These are phyloP conservation scores for Kwoniella sp. DNA, from an alignment of 768 basidiomycete genomes.

Conservation along the genomic window DNA sequence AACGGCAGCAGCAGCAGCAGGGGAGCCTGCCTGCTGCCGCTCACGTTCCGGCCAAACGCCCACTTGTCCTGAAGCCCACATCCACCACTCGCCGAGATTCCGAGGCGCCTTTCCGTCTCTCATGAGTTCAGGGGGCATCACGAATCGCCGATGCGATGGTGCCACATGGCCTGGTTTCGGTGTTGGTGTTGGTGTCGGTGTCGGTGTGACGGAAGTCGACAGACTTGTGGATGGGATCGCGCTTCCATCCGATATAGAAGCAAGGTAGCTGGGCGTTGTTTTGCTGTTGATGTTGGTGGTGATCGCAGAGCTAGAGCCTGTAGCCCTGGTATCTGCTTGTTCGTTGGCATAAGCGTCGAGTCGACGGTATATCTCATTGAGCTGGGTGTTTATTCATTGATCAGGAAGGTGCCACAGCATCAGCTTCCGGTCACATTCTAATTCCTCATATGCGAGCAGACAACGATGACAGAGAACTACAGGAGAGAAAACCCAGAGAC, in stretches of 20 bases:
- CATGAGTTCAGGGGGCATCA: slow-evolving; percentile 15
- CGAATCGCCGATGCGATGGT: slow-evolving; percentile 42
- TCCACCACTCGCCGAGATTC: slow-evolving; percentile 38
- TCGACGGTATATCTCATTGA: slow-evolving; percentile 39
- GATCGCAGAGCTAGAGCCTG: background rate
- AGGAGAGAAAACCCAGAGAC: background rate
- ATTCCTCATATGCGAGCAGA: no score
- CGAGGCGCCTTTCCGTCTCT: slow-evolving; percentile 28
- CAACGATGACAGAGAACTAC: background rate
- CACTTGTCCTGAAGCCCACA: slow-evolving; percentile 34
- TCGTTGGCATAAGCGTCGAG: slow-evolving; percentile 37
- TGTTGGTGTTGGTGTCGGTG: background rate
- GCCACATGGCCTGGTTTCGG: slow-evolving; percentile 41
- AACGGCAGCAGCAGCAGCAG: background rate
- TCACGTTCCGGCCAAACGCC: slow-evolving; percentile 33
- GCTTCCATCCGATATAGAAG: background rate
- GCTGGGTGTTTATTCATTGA: no score
- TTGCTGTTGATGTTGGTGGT: background rate
- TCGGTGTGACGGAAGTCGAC: no score
- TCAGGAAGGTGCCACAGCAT: no score
- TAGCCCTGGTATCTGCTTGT: slow-evolving; percentile 16
- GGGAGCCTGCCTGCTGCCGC: background rate
- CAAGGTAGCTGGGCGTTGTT: background rate
- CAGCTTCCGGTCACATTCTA: no score
- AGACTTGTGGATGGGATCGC: background rate